These are phyloP conservation scores for Domatiomyces globalis DNA, from an alignment of 2,329 filamentous ascomycete species.

Conservation along the genomic window DNA sequence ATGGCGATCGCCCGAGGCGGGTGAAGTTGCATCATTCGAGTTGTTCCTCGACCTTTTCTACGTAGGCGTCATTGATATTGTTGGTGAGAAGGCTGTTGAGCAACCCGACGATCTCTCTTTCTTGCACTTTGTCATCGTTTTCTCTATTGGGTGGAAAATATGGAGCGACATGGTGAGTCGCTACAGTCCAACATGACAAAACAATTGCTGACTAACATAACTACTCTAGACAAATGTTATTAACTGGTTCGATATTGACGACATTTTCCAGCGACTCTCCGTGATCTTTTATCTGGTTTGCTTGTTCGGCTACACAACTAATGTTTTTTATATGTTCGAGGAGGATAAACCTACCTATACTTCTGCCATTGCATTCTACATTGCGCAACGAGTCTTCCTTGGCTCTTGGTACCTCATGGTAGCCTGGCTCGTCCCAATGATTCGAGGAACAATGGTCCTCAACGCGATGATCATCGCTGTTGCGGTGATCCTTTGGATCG, in stretches of 20 bases:
- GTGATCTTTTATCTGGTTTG: conserved; percentile 48
- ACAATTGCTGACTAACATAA: too few relatives aligned
- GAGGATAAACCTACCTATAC: conserved; percentile 34
- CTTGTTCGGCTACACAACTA: conserved; percentile 49
- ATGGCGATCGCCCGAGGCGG: conserved; percentile 44
- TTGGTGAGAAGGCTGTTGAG: conserved; percentile 47
- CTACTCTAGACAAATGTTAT: conserved; percentile 30
- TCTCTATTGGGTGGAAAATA: conserved; percentile 33
- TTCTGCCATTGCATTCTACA: conserved; percentile 47
- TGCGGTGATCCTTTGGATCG: conserved; percentile 45
- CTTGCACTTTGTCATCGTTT: conserved; percentile 47
- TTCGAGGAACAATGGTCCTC: conserved; percentile 41
- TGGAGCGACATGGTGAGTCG: conserved; percentile 4
- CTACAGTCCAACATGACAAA: too few relatives aligned
- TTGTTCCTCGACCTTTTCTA: conserved; percentile 52
- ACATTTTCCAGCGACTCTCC: conserved; percentile 44
- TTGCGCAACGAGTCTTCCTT: conserved; percentile 43
- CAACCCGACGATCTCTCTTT: conserved; percentile 41
- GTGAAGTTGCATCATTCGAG: conserved; percentile 51
- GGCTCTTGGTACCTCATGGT: conserved; percentile 36
- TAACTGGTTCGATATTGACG: conserved; percentile 49
- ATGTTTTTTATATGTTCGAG: conserved; percentile 36
- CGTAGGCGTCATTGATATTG: conserved; percentile 50
- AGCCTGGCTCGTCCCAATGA: conserved; percentile 41
- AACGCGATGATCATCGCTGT: conserved; percentile 33